Base-by-base conservation (phyloP, 2,329 filamentous ascomycete genomes). In the Tolypocladium pustulatum region DNA sequence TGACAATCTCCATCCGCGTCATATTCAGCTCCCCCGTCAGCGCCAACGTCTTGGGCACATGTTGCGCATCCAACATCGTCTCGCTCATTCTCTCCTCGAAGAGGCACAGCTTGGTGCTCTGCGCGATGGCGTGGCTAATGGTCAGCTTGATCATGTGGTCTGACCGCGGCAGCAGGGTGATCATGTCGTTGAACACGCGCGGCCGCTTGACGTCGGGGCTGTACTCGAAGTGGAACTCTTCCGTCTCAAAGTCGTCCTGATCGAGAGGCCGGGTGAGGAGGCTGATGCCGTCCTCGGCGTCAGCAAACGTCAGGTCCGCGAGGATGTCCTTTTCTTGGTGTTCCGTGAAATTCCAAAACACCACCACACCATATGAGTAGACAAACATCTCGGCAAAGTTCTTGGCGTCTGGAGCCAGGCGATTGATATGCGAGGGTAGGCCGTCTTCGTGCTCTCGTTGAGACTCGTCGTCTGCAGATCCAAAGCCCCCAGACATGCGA, bases 101-200 rank as follows among this genome's bases (percentile, higher is more conserved):
- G 71, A 94, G 91, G 69, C 89, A 94, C 46, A 99, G 78, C 73
- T 97, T 97, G 0, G 94, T 99, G 72, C 92, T 97, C 73, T 99
- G 94, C 0, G 91, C 91, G 65, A 99, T 97, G 41, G 92, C 94
- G 71, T 99, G 94, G 71, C 90, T 95, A 77, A 99, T 99, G 38
- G 93, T 91, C 20, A 99, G 81, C 75, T 97, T 97, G 71, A 97
- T 96, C 93, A 99, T 97, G 75, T 99, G 94, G 75, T 99, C 94
- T 34, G 81, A 84, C 43, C 90, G 87, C 61, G 91, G 95, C 62
- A 95, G 82, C 52, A 99, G 78, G 0, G 94, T 99, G 67, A 99
- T 97, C 94, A 99, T 99, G 73, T 99, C 94, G 74, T 99, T 97
- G 77, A 95, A 99, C 36, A 99, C 89, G 59, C 94, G 84, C 5